Evolutionary conservation across 2,329 filamentous ascomycete genomes (phyloP).

Genomic region (Hypoxylon sp.): DNA sequence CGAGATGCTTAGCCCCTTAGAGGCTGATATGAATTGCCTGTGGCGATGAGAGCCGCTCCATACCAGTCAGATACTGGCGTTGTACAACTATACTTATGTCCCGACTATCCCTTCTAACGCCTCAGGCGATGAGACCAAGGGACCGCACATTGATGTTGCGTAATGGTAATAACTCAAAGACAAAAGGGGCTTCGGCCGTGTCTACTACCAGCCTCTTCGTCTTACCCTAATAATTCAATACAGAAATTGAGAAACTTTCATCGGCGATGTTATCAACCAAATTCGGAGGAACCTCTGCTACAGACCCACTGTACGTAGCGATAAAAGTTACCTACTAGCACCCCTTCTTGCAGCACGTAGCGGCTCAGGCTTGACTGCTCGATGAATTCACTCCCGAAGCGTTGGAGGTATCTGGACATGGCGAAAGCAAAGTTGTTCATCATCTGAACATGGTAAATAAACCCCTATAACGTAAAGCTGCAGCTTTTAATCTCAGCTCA

Average conservation of each 20-base stretch:
- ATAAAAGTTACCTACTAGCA: too few species aligned
- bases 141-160: not conserved
- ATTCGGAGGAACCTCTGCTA: too few species aligned
- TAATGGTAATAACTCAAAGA: not conserved
- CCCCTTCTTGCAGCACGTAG: too few species aligned
- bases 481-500: not conserved
- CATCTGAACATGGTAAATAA: too few species aligned
- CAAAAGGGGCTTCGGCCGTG: not conserved
- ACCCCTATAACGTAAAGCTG: not conserved
- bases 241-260: not conserved
- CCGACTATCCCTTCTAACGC: not conserved
- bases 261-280: not conserved
- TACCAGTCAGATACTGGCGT: not conserved
- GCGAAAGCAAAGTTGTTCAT: too few species aligned
- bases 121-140: not conserved
- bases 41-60: not conserved
- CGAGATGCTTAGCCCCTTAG: not conserved
- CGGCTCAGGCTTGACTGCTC: too few species aligned
- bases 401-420: too few species aligned
- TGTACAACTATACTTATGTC: not conserved
- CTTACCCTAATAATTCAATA: not conserved
- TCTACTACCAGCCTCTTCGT: not conserved
- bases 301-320: too few species aligned
- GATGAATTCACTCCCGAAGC: too few species aligned
- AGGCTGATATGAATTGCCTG: not conserved